phyloP scores from a whole-genome alignment of 1,284 basidiomycete species.

The Pseudomicrostroma phylloplanum region DNA sequence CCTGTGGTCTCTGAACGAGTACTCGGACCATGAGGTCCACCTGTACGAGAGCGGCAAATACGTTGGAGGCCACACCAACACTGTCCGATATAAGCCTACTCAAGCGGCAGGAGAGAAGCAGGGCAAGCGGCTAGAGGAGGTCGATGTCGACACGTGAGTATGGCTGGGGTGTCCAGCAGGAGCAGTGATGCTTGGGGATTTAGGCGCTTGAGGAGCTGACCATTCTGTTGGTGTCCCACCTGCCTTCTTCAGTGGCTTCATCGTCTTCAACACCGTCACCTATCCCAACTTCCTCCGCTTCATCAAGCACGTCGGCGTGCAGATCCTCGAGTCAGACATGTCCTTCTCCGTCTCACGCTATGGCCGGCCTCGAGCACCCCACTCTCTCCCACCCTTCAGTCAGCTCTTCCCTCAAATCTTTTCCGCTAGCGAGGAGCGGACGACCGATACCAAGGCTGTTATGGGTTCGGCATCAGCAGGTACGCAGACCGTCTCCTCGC shows the following conservation, averaged over 20 bases:
- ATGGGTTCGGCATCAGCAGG: neutral
- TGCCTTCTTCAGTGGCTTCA: constrained; percentile 25
- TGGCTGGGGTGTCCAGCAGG: too few relatives aligned
- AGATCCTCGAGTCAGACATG: constrained; percentile 65
- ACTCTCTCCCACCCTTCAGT: neutral
- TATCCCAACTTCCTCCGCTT: constrained; percentile 77
- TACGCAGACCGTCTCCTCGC: neutral
- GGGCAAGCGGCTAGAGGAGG: constrained; percentile 11
- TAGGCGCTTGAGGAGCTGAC: neutral
- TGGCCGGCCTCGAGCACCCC: neutral
- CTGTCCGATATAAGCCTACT: constrained; percentile 57
- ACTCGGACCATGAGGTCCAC: constrained; percentile 71
- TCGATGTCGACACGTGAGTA: neutral
- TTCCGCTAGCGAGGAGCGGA: neutral
- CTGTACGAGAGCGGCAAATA: constrained; percentile 66
- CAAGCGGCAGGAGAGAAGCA: constrained; percentile 8
- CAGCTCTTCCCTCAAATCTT: constrained; percentile 1
- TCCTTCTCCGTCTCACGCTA: constrained; percentile 61
- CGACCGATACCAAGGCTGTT: neutral
- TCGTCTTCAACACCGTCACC: constrained; percentile 68
- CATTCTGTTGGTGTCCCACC: constrained; percentile 15
- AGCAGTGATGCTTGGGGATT: neutral
- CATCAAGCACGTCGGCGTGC: constrained; percentile 59
- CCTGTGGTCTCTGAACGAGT: constrained; percentile 73
- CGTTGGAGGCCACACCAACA: constrained; percentile 74